Evolutionary conservation across 1,284 basidiomycete genomes (phyloP).

Genomic region (Leccinum solheimii): DNA sequence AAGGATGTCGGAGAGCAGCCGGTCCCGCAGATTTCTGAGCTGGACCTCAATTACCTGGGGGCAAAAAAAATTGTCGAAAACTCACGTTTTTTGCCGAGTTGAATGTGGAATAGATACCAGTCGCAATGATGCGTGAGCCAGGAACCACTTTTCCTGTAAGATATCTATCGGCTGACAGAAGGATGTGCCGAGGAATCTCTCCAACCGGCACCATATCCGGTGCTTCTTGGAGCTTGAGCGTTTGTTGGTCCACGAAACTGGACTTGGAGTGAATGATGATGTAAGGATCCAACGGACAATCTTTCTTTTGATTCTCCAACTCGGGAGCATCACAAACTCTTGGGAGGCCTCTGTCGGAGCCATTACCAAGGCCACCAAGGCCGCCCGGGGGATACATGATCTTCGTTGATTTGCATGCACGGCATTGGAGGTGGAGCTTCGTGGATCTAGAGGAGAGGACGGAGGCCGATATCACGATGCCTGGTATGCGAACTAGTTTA

Average conservation of each 20-base stretch:
- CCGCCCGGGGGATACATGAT: conserved; percentile 80
- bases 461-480: conserved; percentile 97
- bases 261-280: conserved; percentile 96
- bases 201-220: conserved; percentile 99
- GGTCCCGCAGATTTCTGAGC: conserved; percentile 71
- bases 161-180: conserved; percentile 88
- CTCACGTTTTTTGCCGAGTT: conserved; percentile 80
- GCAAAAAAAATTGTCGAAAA: conserved; percentile 12
- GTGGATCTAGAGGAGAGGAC: conserved; percentile 93
- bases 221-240: conserved; percentile 96
- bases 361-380: conserved; percentile 82
- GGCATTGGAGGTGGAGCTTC: conserved; percentile 90
- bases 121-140: conserved; percentile 91
- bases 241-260: conserved; percentile 94
- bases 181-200: conserved; percentile 95
- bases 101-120: conserved; percentile 97
- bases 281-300: conserved; percentile 96
- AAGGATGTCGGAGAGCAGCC: conserved; percentile 90
- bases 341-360: conserved; percentile 80
- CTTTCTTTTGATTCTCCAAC: conserved; percentile 79
- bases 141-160: conserved; percentile 92
- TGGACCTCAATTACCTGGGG: conserved; percentile 7
- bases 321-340: conserved; percentile 80
- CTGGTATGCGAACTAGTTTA: conserved; percentile 94
- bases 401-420: conserved; percentile 85